Base-by-base conservation (phyloP, 2,329 filamentous ascomycete genomes). In the Aspergillus sp. region DNA sequence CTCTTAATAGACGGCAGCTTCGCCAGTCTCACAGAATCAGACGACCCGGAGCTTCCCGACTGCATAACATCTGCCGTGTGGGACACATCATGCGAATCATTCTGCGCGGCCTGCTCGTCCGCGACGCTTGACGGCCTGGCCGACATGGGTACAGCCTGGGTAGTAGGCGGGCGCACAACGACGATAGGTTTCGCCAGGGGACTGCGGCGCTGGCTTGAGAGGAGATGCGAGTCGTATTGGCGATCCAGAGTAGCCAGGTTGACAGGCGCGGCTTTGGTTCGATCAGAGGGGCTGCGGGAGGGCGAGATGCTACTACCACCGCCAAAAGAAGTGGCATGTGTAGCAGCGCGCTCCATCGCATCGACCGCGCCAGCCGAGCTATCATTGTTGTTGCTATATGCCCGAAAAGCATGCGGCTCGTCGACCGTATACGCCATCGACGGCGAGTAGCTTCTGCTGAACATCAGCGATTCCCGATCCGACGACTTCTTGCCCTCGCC, bases 381-480 rank as follows among this genome's bases (percentile, higher is more conserved):
- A 22, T 10, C 10, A 22, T 22, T 22, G 6, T 6, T 22, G 19
- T 10, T 6, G 10, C 6, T 6, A n/a, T n/a, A n/a, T n/a, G n/a
- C n/a, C n/a, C n/a, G n/a, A n/a, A n/a, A n/a, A n/a, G n/a, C n/a
- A n/a, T n/a, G n/a, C n/a, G 33, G 26, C 16, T 50, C 37, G 24
- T 47, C 44, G 15, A 51, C 36, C 12, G 47, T 30, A 17, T 47
- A 51, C 4, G 44, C 34, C 12, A 49, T 24, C 12, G 49, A 49
- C 6, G 48, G 45, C 15, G 55, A 47, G 10, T 37, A 36, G 14
- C 44, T 51, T 7, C 43, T 44, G 30, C 44, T 47, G 31, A 53
- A 53, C 49, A 56, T 56, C 15, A 55, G 26, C 8, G 45, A 51
- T 16, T 47, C 47, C 5, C 53, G 47, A 24, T 40, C 42, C 4